A percentile compares a stretch with the other conserved stretches of the same genome.
Evolutionary conservation across 2,329 filamentous ascomycete genomes (phyloP).

Genomic region (Colletotrichum sp.): DNA sequence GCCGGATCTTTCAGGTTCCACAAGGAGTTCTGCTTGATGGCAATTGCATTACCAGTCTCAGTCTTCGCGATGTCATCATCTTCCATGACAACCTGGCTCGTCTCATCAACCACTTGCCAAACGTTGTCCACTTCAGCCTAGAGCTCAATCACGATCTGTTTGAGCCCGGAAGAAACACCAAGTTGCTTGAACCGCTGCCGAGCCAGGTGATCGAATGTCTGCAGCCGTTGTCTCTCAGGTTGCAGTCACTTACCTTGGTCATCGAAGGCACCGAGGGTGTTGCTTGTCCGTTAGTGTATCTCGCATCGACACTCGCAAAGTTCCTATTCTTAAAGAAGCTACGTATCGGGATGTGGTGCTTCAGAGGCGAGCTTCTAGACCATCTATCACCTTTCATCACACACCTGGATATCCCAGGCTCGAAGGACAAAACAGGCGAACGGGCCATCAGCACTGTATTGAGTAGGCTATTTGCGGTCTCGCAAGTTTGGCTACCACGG

Average conservation of each 20-base stretch:
- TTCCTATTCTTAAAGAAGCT: background rate
- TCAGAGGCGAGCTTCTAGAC: background rate
- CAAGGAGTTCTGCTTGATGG: background rate
- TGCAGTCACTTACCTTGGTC: background rate
- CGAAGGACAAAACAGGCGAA: background rate
- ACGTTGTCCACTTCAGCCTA: background rate
- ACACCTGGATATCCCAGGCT: background rate
- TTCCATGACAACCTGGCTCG: background rate
- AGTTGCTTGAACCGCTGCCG: background rate
- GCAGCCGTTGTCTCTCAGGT: background rate
- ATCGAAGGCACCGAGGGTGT: background rate
- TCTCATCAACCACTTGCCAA: background rate
- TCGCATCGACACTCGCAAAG: background rate
- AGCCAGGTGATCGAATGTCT: background rate
- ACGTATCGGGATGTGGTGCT: background rate
- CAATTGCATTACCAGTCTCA: background rate
- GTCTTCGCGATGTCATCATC: background rate
- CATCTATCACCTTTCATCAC: background rate
- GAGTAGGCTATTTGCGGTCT: background rate
- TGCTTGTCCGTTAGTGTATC: too few relatives aligned
- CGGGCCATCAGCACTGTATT: background rate
- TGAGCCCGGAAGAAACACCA: background rate
- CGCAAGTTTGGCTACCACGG: background rate
- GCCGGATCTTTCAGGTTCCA: background rate
- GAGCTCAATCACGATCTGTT: background rate